These are phyloP conservation scores for Pleurotus salmoneostramineus DNA, from an alignment of 768 basidiomycete genomes.

Conservation along the genomic window DNA sequence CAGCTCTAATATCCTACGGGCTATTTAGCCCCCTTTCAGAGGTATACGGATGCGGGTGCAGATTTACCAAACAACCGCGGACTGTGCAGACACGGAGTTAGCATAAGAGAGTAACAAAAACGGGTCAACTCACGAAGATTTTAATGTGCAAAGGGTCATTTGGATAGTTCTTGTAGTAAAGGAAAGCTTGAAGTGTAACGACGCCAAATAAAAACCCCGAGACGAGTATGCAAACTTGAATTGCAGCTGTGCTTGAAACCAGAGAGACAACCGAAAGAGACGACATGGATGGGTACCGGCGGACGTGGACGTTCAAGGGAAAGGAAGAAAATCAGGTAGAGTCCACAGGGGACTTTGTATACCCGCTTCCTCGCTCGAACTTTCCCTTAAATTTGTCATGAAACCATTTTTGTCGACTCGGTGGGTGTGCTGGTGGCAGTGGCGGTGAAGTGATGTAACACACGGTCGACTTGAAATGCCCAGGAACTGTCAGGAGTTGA, in stretches of 20 bases:
- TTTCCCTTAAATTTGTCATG: no score
- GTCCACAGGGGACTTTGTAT: no score
- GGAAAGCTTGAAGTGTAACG: conserved; percentile 1
- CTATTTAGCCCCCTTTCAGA: not conserved
- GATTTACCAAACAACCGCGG: conserved; percentile 3
- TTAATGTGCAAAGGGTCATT: conserved; percentile 19
- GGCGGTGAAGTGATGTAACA: no score
- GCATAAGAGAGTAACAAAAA: not conserved
- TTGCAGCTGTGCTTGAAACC: conserved; percentile 1
- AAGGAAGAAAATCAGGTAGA: not conserved
- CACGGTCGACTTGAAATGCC: no score
- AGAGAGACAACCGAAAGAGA: not conserved
- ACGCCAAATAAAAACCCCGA: conserved; percentile 2
- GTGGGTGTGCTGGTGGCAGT: no score
- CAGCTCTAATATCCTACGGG: conserved; percentile 19
- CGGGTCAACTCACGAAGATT: conserved; percentile 13
- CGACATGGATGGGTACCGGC: not conserved
- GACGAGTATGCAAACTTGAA: conserved; percentile 2
- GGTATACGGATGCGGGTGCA: not conserved
- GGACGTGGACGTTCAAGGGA: not conserved
- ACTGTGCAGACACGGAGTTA: not conserved
- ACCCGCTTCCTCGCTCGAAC: no score
- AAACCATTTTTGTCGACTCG: no score
- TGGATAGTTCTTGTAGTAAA: conserved; percentile 11
- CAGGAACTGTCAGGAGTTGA: no score